Evolutionary conservation across 2,329 filamentous ascomycete genomes (phyloP), one percentile per base, ranked within the genome.

Genomic region (Sordariomycetes sp.): DNA sequence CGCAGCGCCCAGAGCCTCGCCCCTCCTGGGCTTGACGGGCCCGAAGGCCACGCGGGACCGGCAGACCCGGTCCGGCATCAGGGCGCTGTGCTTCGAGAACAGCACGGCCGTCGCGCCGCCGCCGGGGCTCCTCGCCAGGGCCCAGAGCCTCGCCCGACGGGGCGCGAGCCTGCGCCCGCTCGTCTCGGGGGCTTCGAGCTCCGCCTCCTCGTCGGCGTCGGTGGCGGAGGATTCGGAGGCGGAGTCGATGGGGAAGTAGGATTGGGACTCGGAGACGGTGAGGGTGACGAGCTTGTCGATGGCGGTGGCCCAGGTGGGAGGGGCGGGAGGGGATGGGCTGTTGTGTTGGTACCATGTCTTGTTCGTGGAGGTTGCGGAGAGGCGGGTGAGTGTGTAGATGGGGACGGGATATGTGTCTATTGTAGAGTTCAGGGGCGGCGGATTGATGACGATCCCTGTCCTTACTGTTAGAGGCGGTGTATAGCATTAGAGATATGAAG

Each of bases 261-360:
- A 37, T 14, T 52, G 35, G 35, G 56, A 54, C 37, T 46, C 35
- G 16, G 56, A 50, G 24, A 52, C 48, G 35, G 50, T 52, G 14
- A 50, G 24, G 24, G 24, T 52, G 22, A 53, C n/a, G 12, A 58
- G 51, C 50, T 54, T 53, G 56, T 40, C 18, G 56, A 58, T 53
- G 8, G 35, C 12, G 11, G 53, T 37, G 12, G 53, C 53, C 53
- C 53, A 55, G 12, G 57, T n/a, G 16, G 57, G 57, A 14, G 51
- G 24, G 43, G 34, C 3, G 40, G 51, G 24, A 20, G 18, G 50
- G 28, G 3, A 3, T n/a, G 56, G 51, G 24, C 32, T 14, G 61
- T 79, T 83, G 18, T 75, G 78, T 60, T 82, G 74, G 60, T 76
- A 79, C 80, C 80, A 84, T 62, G 76, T 72, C 16, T 69, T 65